Evolutionary conservation across 371 early-diverging fungal genomes (phyloP), one percentile per base, ranked within the genome.

Genomic region (Conidiobolus coronatus): DNA sequence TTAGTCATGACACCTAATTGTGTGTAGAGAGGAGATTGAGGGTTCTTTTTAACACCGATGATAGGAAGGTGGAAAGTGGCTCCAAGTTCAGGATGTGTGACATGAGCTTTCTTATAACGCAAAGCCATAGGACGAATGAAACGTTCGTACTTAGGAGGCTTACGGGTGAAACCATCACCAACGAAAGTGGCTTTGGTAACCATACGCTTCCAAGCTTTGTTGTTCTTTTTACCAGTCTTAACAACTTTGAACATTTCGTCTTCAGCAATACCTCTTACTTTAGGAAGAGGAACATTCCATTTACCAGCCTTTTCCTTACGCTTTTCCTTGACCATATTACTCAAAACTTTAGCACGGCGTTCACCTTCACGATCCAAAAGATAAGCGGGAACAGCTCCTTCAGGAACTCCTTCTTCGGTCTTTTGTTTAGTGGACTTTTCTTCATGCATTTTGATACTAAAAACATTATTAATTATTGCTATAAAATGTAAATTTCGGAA

Each of bases 151-250:
- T 98, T 99, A 54, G 99, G 99, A 35, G 98, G 97, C 63, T 98
- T 98, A 56, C 99, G 85, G 15, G 98, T 99, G 62, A 96, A 99
- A 6, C 91, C 90, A 43, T 90, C 94, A 35, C 98, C 98, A 19
- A 99, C 99, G 77, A 99, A 99, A 14, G 98, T 96, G 1, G 95
- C 92, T 71, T 97, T 98, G 57, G 96, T 96, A 21, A 99, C 90
- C 77, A 99, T 84, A 58, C 99, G 82, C 69, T 99, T 99, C 99
- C 99, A 99, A 53, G 83, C 72, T 67, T 97, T 96, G 62, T 64
- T 64, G 63, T 89, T 86, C 55, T 75, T 72, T 71, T 98, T 98
- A 54, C 99, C 99, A 1, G 89, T 85, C 63, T 85, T 88, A 52
- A 98, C 67, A 7, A 96, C 98, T 72, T 87, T 91, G 76, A 99